These are phyloP conservation scores for Glomus cerebriforme DNA, from an alignment of 192 early-diverging fungal species.

Conservation along the genomic window DNA sequence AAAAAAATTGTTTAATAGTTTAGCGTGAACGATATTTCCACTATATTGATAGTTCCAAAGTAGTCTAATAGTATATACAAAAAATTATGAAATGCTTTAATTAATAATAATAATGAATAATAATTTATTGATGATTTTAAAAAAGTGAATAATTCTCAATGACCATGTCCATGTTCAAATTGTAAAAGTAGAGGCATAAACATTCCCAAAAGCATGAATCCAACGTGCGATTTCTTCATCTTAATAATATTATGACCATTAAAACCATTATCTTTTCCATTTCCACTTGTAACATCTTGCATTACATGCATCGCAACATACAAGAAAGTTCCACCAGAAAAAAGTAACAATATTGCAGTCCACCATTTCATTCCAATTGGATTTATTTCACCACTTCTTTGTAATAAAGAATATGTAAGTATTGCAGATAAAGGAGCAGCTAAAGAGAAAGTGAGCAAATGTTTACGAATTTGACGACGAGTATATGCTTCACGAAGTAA, in stretches of 20 bases:
- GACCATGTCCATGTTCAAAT: conserved; percentile 23
- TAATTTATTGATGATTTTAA: too few relatives aligned
- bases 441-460: conserved; percentile 78
- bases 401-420: conserved; percentile 49
- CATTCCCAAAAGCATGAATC: conserved; percentile 24
- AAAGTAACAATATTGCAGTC: conserved; percentile 83
- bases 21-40: too few relatives aligned
- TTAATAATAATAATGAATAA: too few relatives aligned
- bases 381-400: conserved; percentile 41
- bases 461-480: conserved; percentile 64
- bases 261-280: neutral
- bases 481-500: conserved; percentile 76
- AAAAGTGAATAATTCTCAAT: neutral
- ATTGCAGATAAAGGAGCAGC: conserved; percentile 86
- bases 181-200: conserved; percentile 22
- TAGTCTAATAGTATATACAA: neutral
- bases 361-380: conserved; percentile 60
- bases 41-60: too few relatives aligned
- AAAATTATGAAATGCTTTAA: neutral
- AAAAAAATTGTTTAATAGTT: too few relatives aligned
- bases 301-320: conserved; percentile 87
- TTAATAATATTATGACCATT: conserved; percentile 10
- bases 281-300: conserved; percentile 49
- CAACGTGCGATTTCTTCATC: conserved; percentile 12
- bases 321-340: conserved; percentile 87